These are phyloP conservation scores for Blumeria graminis DNA, from an alignment of 2,329 filamentous ascomycete species.

Conservation along the genomic window DNA sequence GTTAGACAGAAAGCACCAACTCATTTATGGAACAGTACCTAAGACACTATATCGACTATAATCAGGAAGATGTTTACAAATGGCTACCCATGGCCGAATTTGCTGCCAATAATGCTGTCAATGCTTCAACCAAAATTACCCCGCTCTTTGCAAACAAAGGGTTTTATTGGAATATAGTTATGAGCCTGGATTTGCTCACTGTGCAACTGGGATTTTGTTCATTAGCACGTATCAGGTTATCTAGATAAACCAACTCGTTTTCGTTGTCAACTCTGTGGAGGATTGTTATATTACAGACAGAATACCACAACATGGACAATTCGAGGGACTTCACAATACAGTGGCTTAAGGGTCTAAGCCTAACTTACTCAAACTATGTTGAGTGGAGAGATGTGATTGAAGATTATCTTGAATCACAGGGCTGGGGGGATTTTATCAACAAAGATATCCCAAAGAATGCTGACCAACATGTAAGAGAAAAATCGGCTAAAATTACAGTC, in stretches of 20 bases:
- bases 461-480: background rate
- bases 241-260: background rate
- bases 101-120: too few relatives aligned
- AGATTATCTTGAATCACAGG: background rate
- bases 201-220: background rate
- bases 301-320: background rate
- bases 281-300: background rate
- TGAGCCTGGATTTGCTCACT: background rate
- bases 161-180: too few relatives aligned
- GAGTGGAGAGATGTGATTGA: background rate
- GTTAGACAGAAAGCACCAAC: too few relatives aligned
- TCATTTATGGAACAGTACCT: too few relatives aligned
- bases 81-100: too few relatives aligned
- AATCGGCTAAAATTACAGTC: background rate
- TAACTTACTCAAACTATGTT: background rate
- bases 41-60: too few relatives aligned
- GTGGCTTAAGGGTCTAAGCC: background rate
- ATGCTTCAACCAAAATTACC: too few relatives aligned
- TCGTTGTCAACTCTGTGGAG: background rate
- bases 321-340: background rate
- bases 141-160: too few relatives aligned
- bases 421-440: background rate
- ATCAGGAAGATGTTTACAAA: too few relatives aligned
- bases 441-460: background rate
- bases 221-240: background rate